Evolutionary conservation across 2,329 filamentous ascomycete genomes (phyloP).

Genomic region (Elsinoe necatrix): DNA sequence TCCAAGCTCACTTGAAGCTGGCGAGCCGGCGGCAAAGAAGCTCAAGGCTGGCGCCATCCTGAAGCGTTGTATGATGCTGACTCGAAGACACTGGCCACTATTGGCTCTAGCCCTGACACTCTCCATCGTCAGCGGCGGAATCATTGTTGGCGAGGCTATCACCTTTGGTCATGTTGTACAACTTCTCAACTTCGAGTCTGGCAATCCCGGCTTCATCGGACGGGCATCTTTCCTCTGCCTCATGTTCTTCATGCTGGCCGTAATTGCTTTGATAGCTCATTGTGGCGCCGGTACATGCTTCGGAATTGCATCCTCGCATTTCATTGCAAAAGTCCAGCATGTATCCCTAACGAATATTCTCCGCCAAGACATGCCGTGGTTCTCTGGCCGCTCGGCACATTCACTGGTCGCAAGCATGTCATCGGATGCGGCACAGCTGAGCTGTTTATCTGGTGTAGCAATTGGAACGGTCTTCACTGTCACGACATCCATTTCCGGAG

Average conservation of each 20-base stretch:
- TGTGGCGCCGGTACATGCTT: conserved; percentile 39
- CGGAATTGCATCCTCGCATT: conserved; percentile 40
- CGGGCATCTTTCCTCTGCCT: conserved; percentile 38
- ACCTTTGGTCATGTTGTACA: conserved; percentile 47
- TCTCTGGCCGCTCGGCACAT: conserved; percentile 38
- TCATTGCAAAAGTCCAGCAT: conserved; percentile 38
- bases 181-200: conserved; percentile 40
- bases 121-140: conserved; percentile 39
- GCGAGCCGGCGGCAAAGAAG: conserved; percentile 33
- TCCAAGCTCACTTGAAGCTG: conserved; percentile 53
- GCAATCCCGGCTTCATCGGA: conserved; percentile 20
- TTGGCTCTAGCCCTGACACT: conserved; percentile 36
- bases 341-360: conserved; percentile 45
- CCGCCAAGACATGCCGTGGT: conserved; percentile 48
- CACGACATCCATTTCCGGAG: conserved; percentile 39
- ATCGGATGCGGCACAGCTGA: conserved; percentile 42
- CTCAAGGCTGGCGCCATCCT: conserved; percentile 12
- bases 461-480: conserved; percentile 44
- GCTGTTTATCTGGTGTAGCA: conserved; percentile 42
- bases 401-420: conserved; percentile 40
- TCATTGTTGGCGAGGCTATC: conserved; percentile 53
- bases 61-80: conserved; percentile 22
- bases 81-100: conserved; percentile 33
- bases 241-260: conserved; percentile 46
- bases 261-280: conserved; percentile 42